A percentile compares a stretch with the other conserved stretches of the same genome.
These are phyloP conservation scores for Dunaliella primolecta DNA, from an alignment of 139 green algal genomes.

Conservation along the genomic window DNA sequence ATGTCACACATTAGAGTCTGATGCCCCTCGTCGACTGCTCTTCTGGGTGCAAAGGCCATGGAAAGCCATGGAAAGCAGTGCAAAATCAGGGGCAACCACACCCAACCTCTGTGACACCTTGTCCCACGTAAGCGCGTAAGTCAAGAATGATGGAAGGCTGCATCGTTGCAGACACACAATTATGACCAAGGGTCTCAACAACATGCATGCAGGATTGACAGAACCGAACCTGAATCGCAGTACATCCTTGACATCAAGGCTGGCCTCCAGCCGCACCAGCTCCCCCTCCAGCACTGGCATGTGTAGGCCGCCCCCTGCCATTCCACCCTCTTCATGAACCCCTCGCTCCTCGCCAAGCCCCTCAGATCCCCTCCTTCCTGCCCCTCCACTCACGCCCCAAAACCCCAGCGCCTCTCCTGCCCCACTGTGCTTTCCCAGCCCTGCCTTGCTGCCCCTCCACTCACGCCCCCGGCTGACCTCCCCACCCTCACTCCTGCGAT, in stretches of 20 bases:
- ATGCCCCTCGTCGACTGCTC: too few relatives aligned
- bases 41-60: too few relatives aligned
- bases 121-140: too few relatives aligned
- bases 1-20: too few relatives aligned
- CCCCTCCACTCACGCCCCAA: not conserved
- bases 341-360: not conserved
- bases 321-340: not conserved
- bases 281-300: constrained; percentile 19
- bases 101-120: too few relatives aligned
- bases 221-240: constrained; percentile 37
- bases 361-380: too few relatives aligned
- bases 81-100: too few relatives aligned
- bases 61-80: too few relatives aligned
- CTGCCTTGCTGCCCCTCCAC: not conserved
- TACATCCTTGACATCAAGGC: constrained; percentile 42
- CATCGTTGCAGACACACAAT: too few relatives aligned
- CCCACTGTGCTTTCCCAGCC: not conserved
- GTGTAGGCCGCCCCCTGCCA: not conserved
- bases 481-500: not conserved
- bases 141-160: too few relatives aligned
- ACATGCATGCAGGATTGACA: too few relatives aligned
- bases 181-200: too few relatives aligned
- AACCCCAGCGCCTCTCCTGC: not conserved
- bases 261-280: constrained; percentile 39
- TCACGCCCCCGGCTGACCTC: not conserved